phyloP scores from a whole-genome alignment of 2,329 filamentous ascomycete species.

The Chaetomium sp. region DNA sequence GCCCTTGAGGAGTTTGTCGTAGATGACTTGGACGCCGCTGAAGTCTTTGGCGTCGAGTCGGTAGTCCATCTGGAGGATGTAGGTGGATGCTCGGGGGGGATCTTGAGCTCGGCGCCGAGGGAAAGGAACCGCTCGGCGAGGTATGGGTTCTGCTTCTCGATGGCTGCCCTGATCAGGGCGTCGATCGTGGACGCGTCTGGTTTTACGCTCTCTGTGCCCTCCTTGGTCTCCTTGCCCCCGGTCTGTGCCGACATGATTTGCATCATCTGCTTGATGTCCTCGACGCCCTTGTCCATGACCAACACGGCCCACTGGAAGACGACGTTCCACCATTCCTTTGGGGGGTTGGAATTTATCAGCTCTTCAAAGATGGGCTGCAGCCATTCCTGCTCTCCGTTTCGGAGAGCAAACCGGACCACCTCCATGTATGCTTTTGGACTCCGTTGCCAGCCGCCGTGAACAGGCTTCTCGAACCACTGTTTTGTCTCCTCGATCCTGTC shows the following conservation, averaged over 20 bases:
- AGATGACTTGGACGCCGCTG: slow-evolving; percentile 67
- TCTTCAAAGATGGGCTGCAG: slow-evolving; percentile 60
- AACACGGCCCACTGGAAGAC: slow-evolving; percentile 76
- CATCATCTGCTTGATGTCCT: slow-evolving; percentile 74
- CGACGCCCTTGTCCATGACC: slow-evolving; percentile 66
- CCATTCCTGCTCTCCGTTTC: slow-evolving; percentile 63
- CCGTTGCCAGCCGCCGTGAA: slow-evolving; percentile 46
- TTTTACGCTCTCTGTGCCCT: slow-evolving; percentile 46
- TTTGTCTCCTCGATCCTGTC: slow-evolving; percentile 64
- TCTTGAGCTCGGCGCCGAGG: slow-evolving; percentile 64
- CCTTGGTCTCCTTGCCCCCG: slow-evolving; percentile 42
- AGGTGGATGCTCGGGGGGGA: slow-evolving; percentile 70
- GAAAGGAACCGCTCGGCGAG: slow-evolving; percentile 73
- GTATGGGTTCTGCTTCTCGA: slow-evolving; percentile 68
- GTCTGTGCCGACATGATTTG: slow-evolving; percentile 59
- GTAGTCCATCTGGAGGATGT: slow-evolving; percentile 74
- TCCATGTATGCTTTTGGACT: slow-evolving; percentile 52
- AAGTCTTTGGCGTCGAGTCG: slow-evolving; percentile 73
- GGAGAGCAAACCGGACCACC: slow-evolving; percentile 62
- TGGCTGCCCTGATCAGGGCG: slow-evolving; percentile 70
- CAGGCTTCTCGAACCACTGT: slow-evolving; percentile 64
- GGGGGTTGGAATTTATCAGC: slow-evolving; percentile 50
- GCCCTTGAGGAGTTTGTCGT: slow-evolving; percentile 58
- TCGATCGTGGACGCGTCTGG: slow-evolving; percentile 78
- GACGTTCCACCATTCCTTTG: slow-evolving; percentile 67